Percentiles rank a stretch among this genome's conserved stretches.
phyloP scores from a whole-genome alignment of 495 filamentous ascomycete species.

The Articulospora tetracladia region DNA sequence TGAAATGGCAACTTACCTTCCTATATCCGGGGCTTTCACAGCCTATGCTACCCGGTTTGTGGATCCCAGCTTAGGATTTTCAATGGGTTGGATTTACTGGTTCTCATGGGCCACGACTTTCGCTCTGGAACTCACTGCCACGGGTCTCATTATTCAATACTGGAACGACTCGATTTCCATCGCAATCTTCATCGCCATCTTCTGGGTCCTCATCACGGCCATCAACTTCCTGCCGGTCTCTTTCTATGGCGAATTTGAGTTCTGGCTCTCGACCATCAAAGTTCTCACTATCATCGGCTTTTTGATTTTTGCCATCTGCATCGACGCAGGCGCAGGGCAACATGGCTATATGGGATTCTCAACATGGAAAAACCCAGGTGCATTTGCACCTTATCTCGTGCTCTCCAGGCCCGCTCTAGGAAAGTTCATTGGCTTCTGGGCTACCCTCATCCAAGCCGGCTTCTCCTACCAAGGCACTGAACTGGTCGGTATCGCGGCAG shows the following conservation, averaged over 20 bases:
- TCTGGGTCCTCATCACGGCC: conserved; percentile 64
- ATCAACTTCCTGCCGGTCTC: conserved; percentile 65
- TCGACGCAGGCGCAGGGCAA: conserved; percentile 35
- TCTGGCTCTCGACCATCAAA: conserved; percentile 70
- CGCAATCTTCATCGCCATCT: conserved; percentile 63
- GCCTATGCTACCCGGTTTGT: conserved; percentile 69
- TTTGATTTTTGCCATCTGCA: conserved; percentile 29
- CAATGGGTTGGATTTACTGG: conserved; percentile 73
- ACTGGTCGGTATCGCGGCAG: conserved; percentile 73
- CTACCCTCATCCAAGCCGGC: conserved; percentile 70
- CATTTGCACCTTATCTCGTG: conserved; percentile 59
- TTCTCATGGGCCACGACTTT: conserved; percentile 62
- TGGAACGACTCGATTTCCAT: conserved; percentile 54
- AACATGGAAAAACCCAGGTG: conserved; percentile 67
- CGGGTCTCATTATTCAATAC: conserved; percentile 71
- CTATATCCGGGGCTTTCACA: conserved; percentile 71
- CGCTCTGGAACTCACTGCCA: conserved; percentile 68
- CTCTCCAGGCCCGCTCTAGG: conserved; percentile 41
- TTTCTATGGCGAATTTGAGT: conserved; percentile 70
- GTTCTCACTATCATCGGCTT: conserved; percentile 66
- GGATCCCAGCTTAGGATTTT: conserved; percentile 71
- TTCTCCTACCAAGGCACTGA: conserved; percentile 87
- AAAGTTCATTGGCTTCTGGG: conserved; percentile 74
- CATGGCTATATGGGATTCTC: conserved; percentile 54
- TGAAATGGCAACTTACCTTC: conserved; percentile 73